These are phyloP conservation scores for Ophiostoma triangulosporum DNA, from an alignment of 2,329 filamentous ascomycete species.

Conservation along the genomic window DNA sequence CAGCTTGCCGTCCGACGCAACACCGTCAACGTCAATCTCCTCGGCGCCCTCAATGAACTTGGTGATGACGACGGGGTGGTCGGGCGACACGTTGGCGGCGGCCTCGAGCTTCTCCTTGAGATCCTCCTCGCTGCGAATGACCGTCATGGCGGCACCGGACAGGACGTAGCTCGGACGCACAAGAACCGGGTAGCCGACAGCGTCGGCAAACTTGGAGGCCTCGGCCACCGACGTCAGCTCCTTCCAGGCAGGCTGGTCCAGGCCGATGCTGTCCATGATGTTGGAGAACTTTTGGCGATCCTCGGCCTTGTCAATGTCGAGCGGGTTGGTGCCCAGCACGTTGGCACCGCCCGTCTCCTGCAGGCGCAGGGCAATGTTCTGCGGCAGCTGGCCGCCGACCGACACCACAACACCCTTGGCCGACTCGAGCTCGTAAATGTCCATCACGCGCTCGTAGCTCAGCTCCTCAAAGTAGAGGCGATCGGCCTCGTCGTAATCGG, in stretches of 20 bases:
- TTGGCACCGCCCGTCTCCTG: conserved; percentile 85
- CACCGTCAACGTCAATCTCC: conserved; percentile 93
- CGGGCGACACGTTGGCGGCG: conserved; percentile 79
- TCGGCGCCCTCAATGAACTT: conserved; percentile 96
- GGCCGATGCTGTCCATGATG: conserved; percentile 89
- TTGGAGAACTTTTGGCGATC: conserved; percentile 97
- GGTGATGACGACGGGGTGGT: conserved; percentile 95
- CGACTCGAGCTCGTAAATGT: conserved; percentile 89
- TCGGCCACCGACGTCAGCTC: conserved; percentile 82
- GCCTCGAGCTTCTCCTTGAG: conserved; percentile 91
- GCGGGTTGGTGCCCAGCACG: conserved; percentile 81
- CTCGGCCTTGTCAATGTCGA: conserved; percentile 95
- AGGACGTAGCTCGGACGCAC: conserved; percentile 93
- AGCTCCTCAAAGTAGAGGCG: conserved; percentile 94
- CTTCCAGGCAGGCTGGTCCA: conserved; percentile 97
- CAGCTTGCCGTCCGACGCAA: conserved; percentile 73
- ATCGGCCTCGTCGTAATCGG: conserved; percentile 82
- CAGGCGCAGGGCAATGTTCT: conserved; percentile 91
- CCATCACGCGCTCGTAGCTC: conserved; percentile 95
- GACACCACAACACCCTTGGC: conserved; percentile 84
- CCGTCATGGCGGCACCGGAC: conserved; percentile 96
- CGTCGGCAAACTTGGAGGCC: conserved; percentile 72
- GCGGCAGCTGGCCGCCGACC: conserved; percentile 87
- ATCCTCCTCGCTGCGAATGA: conserved; percentile 77
- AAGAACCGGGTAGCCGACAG: conserved; percentile 85